Base-by-base conservation (phyloP, 2,329 filamentous ascomycete species). In the Aplosporella prunicola region DNA sequence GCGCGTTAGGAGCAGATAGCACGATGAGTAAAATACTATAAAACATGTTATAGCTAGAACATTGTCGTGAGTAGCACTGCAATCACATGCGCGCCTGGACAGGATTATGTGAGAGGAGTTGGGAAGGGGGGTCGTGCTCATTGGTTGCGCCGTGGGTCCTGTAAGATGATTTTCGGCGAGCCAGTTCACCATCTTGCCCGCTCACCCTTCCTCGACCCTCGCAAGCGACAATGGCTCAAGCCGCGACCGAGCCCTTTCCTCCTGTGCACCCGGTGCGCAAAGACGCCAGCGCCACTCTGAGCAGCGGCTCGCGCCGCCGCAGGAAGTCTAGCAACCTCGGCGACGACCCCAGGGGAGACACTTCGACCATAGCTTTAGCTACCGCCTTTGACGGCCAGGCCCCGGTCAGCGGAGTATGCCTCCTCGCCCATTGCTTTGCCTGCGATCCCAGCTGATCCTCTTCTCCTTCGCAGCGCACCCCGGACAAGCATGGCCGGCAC, bases 401-500 rank as follows among this genome's bases (percentile, higher is more conserved):
- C 9, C 37, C 37, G 10, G 13, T 31, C 22, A 25, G 24, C 14
- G 37, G 24, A 20, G 37, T 40, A 35, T 16, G 11, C 8, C 9
- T 9, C 32, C 38, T 3, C 10, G 30, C 13, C 27, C 6, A 8
- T 4, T 32, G 9, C n/a, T n/a, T n/a, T n/a, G 11, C 11, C n/a
- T n/a, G 35, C 35, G 26, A 40, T 35, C 15, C 14, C 32, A 7
- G 20, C 38, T 35, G 32, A 40, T 26, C 22, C 30, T 18, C 18
- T 18, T 15, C 13, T 22, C 48, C 47, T 29, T 42, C 43, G 35
- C 52, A 58, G 45, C 45, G 53, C 33, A 45, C 52, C 36, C 45
- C 44, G 33, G 51, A 20, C 4, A 49, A 25, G 46, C 45, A 34
- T 23, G 34, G 39, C 10, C 57, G 60, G 40, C 62, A 57, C 34